phyloP scores from a whole-genome alignment of 148 eudicot species.

The Dianthus caryophyllus region DNA sequence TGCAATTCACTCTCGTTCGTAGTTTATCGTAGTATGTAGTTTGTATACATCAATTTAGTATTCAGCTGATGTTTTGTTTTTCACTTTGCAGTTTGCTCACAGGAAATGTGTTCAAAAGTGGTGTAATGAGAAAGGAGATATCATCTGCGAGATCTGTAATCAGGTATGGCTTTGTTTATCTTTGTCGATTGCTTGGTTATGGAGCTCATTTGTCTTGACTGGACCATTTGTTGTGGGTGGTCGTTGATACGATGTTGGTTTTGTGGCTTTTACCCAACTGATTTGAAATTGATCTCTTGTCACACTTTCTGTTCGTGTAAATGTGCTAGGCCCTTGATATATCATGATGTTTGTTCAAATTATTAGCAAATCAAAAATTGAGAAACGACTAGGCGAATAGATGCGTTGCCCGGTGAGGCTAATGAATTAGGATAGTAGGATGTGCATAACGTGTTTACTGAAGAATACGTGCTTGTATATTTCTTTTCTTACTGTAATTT shows the following conservation, averaged over 20 bases:
- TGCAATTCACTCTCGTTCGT: not conserved
- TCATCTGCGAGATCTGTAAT: constrained; percentile 79
- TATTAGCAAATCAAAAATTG: not conserved
- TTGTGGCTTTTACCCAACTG: not conserved
- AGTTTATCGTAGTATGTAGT: not conserved
- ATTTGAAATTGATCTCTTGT: not conserved
- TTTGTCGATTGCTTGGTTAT: not conserved
- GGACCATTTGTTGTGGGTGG: not conserved
- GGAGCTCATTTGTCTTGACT: not conserved
- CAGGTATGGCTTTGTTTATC: constrained; percentile 37
- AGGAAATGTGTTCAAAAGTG: constrained; percentile 81
- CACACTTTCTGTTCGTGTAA: not conserved
- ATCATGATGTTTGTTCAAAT: not conserved
- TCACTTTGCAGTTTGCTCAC: constrained; percentile 72
- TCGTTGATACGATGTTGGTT: not conserved
- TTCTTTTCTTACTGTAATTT: not conserved
- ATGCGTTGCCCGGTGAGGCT: not conserved
- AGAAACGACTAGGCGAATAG: not conserved
- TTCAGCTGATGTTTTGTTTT: not conserved
- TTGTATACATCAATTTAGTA: not conserved
- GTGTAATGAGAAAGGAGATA: constrained; percentile 87
- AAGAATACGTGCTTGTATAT: not conserved
- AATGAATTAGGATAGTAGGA: not conserved
- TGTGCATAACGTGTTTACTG: not conserved
- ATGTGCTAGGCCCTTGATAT: not conserved